Base-by-base conservation (phyloP, 108 stramenopile genomes). In the Skeletonema costatum region DNA sequence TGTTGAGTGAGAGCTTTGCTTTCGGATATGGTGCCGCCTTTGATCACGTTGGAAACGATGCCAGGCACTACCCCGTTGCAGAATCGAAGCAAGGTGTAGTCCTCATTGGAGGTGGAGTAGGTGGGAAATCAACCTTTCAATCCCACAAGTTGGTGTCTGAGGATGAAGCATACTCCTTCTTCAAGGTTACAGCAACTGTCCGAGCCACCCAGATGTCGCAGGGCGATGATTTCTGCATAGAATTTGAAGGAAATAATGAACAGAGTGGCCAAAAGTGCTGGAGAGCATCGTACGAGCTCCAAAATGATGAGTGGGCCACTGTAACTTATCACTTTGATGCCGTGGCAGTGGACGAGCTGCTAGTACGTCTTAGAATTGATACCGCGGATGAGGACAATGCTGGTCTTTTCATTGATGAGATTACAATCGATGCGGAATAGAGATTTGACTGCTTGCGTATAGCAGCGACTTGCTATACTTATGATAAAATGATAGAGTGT, bases 201-300 rank as follows among this genome's bases (percentile, higher is more conserved):
- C 17, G 38, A 35, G 63, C 63, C 16, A 39, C 38, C 4, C 36
- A 39, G 41, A 64, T 64, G 63, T 2, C 7, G 12, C 16, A 36
- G 21, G 63, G 17, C 3, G 63, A 64, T 19, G 63, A 64, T 64
- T 14, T 38, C 38, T 64, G 63, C 11, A 19, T 64, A 17, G 32
- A 30, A 38, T 64, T 38, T 19, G 1, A 2, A 12, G 41, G 14
- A 8, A 39, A 64, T 19, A 64, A 64, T 64, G 63, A 35, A 21
- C 36, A 35, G 32, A 64, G 17, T 64, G 63, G 63, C 12, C 17
- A 35, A 19, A 64, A 64, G 35, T 64, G 63, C 63, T 64, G 63
- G 63, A 38, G 21, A 2, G 63, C 32, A 17, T 17, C 17, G 2
- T 11, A 38, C 2, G 31, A 35, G 0, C 25, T 38, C 38, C 21